A percentile compares a stretch with the other conserved stretches of the same genome.
These are phyloP conservation scores for Pinus tabuliformis DNA, from an alignment of 75 land plant genomes.

Conservation along the genomic window DNA sequence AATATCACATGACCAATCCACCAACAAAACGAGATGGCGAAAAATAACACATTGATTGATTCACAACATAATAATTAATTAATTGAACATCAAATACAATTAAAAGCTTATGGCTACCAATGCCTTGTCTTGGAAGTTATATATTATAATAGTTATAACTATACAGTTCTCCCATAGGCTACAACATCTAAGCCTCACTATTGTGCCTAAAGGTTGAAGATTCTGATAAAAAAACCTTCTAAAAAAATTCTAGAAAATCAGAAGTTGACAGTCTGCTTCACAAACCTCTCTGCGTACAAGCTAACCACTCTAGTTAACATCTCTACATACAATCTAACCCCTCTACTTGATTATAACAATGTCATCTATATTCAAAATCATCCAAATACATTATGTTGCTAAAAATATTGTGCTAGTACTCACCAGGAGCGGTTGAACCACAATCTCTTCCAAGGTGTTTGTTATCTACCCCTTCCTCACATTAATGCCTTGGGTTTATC, in stretches of 20 bases:
- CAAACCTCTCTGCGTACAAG: not conserved
- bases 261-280: not conserved
- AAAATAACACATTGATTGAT: no score
- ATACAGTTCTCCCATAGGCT: no score
- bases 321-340: no score
- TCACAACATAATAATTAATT: no score
- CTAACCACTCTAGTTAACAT: no score
- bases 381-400: slow-evolving; percentile 92
- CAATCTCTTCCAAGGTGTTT: slow-evolving; percentile 95
- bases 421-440: slow-evolving; percentile 93
- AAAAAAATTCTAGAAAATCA: not conserved
- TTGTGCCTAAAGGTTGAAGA: not conserved
- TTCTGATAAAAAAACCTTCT: not conserved
- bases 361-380: slow-evolving; percentile 99
- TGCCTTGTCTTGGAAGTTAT: no score
- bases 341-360: slow-evolving; percentile 71
- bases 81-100: no score
- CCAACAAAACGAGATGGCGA: no score
- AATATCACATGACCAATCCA: no score
- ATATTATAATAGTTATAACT: no score
- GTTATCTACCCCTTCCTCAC: slow-evolving; percentile 98
- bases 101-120: no score
- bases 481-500: slow-evolving; percentile 93
- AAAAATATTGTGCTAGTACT: slow-evolving; percentile 87
- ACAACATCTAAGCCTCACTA: not conserved